Conservation (phyloP, 805 yeast genomes). For the Kurtzmaniella cleridarum region DNA sequence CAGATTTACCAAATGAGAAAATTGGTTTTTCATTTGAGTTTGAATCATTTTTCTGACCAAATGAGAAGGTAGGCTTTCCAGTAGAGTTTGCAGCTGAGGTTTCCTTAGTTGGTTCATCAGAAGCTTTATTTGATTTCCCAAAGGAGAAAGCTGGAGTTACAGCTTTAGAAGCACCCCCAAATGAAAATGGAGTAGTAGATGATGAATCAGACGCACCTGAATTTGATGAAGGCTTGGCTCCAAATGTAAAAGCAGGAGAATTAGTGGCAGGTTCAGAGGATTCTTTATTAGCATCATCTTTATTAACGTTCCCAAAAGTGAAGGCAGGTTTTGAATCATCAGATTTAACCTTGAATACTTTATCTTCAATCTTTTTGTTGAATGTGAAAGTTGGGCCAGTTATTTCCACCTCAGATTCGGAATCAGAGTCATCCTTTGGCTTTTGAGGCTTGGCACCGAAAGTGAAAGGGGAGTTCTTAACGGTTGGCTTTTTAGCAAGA, state of each 20-base stretch:
- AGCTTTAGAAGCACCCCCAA: conserved; percentile 23
- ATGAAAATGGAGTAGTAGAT: conserved; percentile 14
- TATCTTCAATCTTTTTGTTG: conserved; percentile 31
- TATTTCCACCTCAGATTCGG: conserved; percentile 59
- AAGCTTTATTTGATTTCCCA: conserved; percentile 26
- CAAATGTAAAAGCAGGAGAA: conserved; percentile 7
- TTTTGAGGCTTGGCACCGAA: conserved; percentile 28
- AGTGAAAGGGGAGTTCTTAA: conserved; percentile 33
- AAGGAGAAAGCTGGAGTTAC: conserved; percentile 28
- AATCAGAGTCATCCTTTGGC: conserved; percentile 32
- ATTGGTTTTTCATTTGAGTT: conserved; percentile 16
- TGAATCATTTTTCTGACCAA: conserved; percentile 13
- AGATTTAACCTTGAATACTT: conserved; percentile 21
- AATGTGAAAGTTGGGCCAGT: conserved; percentile 67
- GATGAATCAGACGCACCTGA: conserved; percentile 3
- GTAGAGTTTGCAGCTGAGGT: conserved; percentile 8
- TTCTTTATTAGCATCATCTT: too few relatives aligned
- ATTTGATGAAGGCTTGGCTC: not conserved
- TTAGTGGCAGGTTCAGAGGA: not conserved
- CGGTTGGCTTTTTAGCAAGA: conserved; percentile 20
- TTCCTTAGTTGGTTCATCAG: conserved; percentile 24
- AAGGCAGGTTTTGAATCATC: conserved; percentile 2
- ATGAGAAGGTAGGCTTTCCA: conserved; percentile 17
- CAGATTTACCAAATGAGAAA: conserved; percentile 16
- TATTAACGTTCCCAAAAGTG: conserved; percentile 1